phyloP scores from a whole-genome alignment of 257 asterid genomes.

The Penstemon davidsonii region DNA sequence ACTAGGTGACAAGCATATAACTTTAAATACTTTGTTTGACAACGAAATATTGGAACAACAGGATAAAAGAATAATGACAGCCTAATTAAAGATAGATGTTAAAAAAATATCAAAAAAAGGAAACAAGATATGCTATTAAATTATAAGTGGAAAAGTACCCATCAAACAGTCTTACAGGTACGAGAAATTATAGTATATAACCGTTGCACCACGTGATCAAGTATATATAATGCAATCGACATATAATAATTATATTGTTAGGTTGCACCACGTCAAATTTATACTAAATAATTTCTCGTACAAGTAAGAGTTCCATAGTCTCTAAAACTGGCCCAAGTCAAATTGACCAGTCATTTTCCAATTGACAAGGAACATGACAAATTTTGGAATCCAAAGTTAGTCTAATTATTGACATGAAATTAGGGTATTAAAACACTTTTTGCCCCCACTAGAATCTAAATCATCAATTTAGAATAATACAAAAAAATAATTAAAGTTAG shows the following conservation, averaged over 20 bases:
- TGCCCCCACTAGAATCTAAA: neutral
- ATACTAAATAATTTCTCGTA: no score
- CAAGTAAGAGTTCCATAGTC: neutral
- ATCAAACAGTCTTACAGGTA: slow-evolving; percentile 27
- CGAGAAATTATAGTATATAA: neutral
- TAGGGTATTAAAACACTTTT: neutral
- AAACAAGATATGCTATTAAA: no score
- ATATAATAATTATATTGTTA: no score
- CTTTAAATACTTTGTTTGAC: neutral
- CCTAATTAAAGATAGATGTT: neutral
- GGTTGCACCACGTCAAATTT: no score
- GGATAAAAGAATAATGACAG: slow-evolving; percentile 9
- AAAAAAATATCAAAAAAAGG: no score
- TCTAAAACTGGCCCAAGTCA: slow-evolving; percentile 29
- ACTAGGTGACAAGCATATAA: slow-evolving; percentile 29
- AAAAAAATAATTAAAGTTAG: no score
- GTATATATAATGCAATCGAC: no score
- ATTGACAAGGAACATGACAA: slow-evolving; percentile 12
- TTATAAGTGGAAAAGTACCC: slow-evolving; percentile 16
- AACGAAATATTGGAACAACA: neutral
- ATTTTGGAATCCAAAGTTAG: slow-evolving; percentile 35
- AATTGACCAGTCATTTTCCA: slow-evolving; percentile 31
- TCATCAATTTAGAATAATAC: neutral
- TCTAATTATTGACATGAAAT: slow-evolving; percentile 3
- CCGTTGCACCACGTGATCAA: no score